These are phyloP conservation scores for Syzygium aqueum DNA, from an alignment of 345 rosid species.

Conservation along the genomic window DNA sequence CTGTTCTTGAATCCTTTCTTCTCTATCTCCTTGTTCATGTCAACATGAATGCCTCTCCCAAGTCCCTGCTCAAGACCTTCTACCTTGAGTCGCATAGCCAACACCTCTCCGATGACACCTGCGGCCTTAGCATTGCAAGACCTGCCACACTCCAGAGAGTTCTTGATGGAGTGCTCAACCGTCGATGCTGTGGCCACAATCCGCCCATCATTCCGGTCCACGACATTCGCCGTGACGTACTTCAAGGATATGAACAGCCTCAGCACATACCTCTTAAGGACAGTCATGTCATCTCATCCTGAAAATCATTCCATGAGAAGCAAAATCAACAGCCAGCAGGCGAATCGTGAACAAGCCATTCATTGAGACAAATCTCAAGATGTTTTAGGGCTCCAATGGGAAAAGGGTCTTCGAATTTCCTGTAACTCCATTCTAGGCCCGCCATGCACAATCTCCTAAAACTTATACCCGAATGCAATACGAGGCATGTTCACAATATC, in stretches of 20 bases:
- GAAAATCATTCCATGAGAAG: not conserved
- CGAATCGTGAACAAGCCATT: not conserved
- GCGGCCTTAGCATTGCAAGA: constrained; percentile 86
- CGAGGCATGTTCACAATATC: not conserved
- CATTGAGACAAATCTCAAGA: not conserved
- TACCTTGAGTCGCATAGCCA: constrained; percentile 76
- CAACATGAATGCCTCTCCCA: constrained; percentile 66
- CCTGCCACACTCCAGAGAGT: constrained; percentile 64
- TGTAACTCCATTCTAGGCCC: not conserved
- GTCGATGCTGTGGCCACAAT: constrained; percentile 77
- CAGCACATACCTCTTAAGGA: constrained; percentile 57
- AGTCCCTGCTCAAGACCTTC: constrained; percentile 79
- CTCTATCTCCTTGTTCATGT: constrained; percentile 66
- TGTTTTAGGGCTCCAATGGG: not conserved
- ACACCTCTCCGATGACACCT: constrained; percentile 63
- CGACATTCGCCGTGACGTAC: constrained; percentile 72
- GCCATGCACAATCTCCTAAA: not conserved
- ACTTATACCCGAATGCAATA: not conserved
- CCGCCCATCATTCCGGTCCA: constrained; percentile 72
- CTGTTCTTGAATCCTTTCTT: constrained; percentile 68
- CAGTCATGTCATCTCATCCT: constrained; percentile 31
- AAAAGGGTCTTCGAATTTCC: not conserved
- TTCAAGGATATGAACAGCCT: constrained; percentile 68
- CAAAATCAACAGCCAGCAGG: not conserved
- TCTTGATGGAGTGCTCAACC: constrained; percentile 71